Evolutionary conservation across 176 grass and related monocot genomes (phyloP).

Genomic region (Triticum monococcum): DNA sequence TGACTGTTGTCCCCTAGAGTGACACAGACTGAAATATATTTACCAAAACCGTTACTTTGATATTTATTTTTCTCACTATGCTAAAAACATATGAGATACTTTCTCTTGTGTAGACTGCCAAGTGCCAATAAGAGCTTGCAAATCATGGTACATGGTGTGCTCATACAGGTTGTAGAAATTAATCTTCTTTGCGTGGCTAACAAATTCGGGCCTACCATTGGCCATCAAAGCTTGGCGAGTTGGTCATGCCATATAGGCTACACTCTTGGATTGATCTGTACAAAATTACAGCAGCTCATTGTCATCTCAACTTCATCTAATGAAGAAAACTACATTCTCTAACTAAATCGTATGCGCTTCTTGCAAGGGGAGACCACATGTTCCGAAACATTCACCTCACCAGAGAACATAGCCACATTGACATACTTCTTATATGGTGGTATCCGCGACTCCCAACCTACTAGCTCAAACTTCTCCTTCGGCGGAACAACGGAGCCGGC

Average conservation of each 20-base stretch:
- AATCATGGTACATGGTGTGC: neutral
- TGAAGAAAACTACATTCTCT: neutral
- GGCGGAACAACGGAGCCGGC: neutral
- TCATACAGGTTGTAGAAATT: neutral
- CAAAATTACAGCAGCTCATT: neutral
- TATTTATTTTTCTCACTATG: no score
- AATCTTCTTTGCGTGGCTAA: neutral
- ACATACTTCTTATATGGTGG: slow-evolving; percentile 1
- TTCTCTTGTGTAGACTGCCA: no score
- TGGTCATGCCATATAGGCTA: neutral
- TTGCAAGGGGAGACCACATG: neutral
- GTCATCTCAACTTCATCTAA: neutral
- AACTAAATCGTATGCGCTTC: neutral
- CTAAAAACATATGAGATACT: no score
- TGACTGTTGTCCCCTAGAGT: no score
- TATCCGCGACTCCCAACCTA: slow-evolving; percentile 29
- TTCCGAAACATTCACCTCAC: neutral
- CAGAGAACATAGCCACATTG: neutral
- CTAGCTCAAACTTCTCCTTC: slow-evolving; percentile 24
- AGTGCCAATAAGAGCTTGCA: no score
- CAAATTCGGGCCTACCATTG: neutral
- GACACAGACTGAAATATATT: no score
- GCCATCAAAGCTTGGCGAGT: neutral
- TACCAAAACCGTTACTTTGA: no score
- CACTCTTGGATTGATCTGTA: neutral